These are phyloP conservation scores for Blastomyces percursus DNA, from an alignment of 2,329 filamentous ascomycete genomes.

Conservation along the genomic window DNA sequence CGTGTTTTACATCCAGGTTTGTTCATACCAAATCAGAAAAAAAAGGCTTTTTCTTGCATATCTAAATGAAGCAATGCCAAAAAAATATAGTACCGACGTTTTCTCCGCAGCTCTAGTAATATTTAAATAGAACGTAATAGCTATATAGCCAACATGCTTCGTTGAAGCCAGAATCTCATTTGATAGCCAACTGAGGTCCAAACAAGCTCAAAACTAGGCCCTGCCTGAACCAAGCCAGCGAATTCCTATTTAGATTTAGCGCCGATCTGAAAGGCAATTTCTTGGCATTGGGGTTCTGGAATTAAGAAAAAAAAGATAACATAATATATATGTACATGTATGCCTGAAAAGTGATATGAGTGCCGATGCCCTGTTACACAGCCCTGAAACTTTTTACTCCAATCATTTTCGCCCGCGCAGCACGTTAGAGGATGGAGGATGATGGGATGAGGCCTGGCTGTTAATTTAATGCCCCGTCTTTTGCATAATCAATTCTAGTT, in stretches of 20 bases:
- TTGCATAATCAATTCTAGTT: neutral
- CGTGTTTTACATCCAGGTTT: neutral
- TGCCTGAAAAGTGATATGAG: neutral
- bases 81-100: neutral
- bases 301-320: neutral
- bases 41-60: neutral
- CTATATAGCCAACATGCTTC: neutral
- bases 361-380: neutral
- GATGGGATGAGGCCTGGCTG: neutral
- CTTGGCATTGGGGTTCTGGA: neutral
- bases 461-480: neutral
- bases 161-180: neutral
- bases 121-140: neutral
- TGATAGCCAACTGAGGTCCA: neutral
- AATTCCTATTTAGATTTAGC: neutral
- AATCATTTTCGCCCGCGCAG: neutral
- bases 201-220: neutral
- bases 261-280: neutral
- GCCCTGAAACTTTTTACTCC: neutral
- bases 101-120: neutral
- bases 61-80: neutral
- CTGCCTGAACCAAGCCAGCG: neutral
- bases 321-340: neutral
- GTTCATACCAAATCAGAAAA: neutral
- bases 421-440: neutral